Conservation (phyloP, 768 basidiomycete genomes). For the Sutorius australiensis region DNA sequence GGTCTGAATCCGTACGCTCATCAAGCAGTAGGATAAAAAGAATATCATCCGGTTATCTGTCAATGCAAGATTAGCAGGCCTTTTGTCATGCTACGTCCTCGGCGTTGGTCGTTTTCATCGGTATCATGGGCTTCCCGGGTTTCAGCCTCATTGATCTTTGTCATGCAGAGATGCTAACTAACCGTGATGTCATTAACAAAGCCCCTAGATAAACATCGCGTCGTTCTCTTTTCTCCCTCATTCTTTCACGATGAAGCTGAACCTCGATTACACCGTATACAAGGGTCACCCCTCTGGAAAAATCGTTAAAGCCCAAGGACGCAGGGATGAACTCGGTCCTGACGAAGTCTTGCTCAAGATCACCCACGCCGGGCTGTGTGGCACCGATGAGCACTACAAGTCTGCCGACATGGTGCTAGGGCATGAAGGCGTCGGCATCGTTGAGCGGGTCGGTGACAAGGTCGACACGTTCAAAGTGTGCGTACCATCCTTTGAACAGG, state of each 20-base stretch:
- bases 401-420: constrained; percentile 35
- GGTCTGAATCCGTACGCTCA: too few species aligned
- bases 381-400: constrained; percentile 37
- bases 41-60: too few species aligned
- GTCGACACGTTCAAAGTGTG: constrained; percentile 35
- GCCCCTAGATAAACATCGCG: neutral
- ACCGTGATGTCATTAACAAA: constrained; percentile 6
- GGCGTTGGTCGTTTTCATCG: too few species aligned
- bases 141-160: neutral
- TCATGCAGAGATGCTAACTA: neutral
- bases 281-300: constrained; percentile 25
- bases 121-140: too few species aligned
- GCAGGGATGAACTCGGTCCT: constrained; percentile 16
- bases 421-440: constrained; percentile 37
- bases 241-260: constrained; percentile 11
- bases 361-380: constrained; percentile 37
- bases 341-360: constrained; percentile 31
- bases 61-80: too few species aligned
- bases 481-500: constrained; percentile 9
- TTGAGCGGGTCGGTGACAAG: constrained; percentile 30
- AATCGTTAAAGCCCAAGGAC: constrained; percentile 16
- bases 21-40: too few species aligned
- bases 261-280: constrained; percentile 29
- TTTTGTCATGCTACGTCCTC: too few species aligned
- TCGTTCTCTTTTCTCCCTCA: neutral